Percentiles rank a stretch among this genome's conserved stretches.
Conservation (phyloP, 495 filamentous ascomycete species). For the Trichoderma erinaceum region DNA sequence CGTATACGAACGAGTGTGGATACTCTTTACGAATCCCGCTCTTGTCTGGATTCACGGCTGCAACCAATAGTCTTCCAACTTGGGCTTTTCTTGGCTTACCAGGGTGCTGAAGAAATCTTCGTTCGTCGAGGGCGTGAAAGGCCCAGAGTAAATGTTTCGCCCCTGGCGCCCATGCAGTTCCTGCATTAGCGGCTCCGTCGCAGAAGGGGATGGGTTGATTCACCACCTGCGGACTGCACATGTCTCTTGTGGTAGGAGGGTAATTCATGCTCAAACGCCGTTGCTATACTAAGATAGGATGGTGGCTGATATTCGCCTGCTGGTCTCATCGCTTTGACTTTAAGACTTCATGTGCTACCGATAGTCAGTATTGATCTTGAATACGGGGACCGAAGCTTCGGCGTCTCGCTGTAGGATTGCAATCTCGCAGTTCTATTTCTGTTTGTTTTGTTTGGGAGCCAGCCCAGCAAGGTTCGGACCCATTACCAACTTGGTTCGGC, state of each 20-base stretch:
- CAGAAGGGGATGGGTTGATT: neutral
- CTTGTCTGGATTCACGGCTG: neutral
- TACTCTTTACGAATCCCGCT: too few species aligned
- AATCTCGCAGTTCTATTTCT: slow-evolving; percentile 6
- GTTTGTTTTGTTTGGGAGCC: neutral
- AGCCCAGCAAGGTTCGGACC: neutral
- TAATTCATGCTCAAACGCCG: neutral
- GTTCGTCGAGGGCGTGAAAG: neutral
- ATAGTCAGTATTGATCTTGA: neutral
- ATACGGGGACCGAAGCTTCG: neutral
- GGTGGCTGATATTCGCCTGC: neutral
- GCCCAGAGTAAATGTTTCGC: neutral
- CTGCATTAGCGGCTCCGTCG: slow-evolving; percentile 14
- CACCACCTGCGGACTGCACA: neutral
- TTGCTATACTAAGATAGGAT: neutral
- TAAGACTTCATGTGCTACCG: neutral
- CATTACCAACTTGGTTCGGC: neutral
- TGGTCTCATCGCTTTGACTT: neutral
- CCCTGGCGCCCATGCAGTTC: slow-evolving; percentile 10
- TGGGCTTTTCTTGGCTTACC: neutral
- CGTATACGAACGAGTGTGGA: too few species aligned
- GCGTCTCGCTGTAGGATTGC: neutral
- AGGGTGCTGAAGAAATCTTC: slow-evolving; percentile 7
- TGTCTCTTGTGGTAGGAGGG: neutral
- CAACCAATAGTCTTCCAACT: neutral